Evolutionary conservation across 2,329 filamentous ascomycete genomes (phyloP).

Genomic region (Lecanicillium sp.): DNA sequence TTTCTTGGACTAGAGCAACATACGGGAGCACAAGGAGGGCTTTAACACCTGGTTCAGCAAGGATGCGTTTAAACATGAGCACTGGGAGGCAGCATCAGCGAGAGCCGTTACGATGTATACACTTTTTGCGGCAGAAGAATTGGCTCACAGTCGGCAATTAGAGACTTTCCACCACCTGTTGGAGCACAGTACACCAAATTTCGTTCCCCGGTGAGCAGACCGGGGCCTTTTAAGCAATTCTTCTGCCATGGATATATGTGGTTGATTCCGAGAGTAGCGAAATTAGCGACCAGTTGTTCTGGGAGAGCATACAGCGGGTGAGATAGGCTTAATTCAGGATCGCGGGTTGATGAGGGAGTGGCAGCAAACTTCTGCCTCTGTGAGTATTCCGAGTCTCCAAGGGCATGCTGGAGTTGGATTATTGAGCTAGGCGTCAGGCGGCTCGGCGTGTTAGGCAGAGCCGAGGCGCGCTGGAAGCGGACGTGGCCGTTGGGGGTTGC

Average conservation of each 20-base stretch:
- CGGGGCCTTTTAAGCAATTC: constrained; percentile 59
- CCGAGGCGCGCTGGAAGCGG: constrained; percentile 25
- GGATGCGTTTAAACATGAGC: constrained; percentile 62
- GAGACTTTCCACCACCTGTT: constrained; percentile 69
- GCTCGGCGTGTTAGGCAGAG: constrained; percentile 20
- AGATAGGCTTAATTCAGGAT: constrained; percentile 51
- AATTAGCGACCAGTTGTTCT: constrained; percentile 50
- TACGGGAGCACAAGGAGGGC: constrained; percentile 68
- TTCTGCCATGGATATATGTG: constrained; percentile 76
- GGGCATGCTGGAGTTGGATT: constrained; percentile 19
- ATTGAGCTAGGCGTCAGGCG: constrained; percentile 38
- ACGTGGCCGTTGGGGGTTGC: constrained; percentile 11
- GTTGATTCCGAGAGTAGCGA: constrained; percentile 57
- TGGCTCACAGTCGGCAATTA: constrained; percentile 52
- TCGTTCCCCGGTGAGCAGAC: constrained; percentile 54
- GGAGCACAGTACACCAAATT: constrained; percentile 76
- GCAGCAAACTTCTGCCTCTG: constrained; percentile 44
- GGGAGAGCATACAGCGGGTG: constrained; percentile 59
- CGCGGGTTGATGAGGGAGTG: constrained; percentile 42
- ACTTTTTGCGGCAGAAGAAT: not conserved
- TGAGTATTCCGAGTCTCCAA: constrained; percentile 42
- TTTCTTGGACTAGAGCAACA: constrained; percentile 73
- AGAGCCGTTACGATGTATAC: constrained; percentile 12
- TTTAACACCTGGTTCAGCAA: constrained; percentile 56
- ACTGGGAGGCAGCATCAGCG: constrained; percentile 29